Evolutionary conservation across 495 filamentous ascomycete species (phyloP).

Genomic region (Lasiosphaeria hispida): DNA sequence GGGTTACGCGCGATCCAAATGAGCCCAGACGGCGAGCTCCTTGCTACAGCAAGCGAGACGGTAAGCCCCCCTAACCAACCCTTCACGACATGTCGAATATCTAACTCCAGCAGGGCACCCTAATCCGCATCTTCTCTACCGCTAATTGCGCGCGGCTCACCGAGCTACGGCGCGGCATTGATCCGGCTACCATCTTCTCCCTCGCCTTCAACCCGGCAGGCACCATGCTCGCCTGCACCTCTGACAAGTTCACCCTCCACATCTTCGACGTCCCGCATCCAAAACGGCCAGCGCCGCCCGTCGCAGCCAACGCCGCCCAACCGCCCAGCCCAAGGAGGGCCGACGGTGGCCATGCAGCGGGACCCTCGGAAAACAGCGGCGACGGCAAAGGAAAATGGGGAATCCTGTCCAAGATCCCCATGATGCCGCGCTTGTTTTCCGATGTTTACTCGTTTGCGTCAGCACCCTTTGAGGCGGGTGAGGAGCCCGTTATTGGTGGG

Average conservation of each 20-base stretch:
- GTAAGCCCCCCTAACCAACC: slow-evolving; percentile 39
- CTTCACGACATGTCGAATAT: neutral
- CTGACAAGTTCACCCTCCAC: slow-evolving; percentile 92
- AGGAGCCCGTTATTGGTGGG: slow-evolving; percentile 53
- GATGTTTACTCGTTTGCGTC: slow-evolving; percentile 80
- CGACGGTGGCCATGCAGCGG: neutral
- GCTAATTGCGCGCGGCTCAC: slow-evolving; percentile 72
- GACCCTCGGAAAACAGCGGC: slow-evolving; percentile 21
- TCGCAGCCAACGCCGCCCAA: slow-evolving; percentile 41
- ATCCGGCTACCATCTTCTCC: slow-evolving; percentile 82
- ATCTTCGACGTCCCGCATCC: slow-evolving; percentile 71
- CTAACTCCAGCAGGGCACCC: slow-evolving; percentile 60
- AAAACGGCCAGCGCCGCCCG: slow-evolving; percentile 65
- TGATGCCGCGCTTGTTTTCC: slow-evolving; percentile 76
- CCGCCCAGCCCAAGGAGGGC: neutral
- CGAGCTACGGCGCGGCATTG: slow-evolving; percentile 84
- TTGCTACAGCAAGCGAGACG: slow-evolving; percentile 89
- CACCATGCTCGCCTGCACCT: slow-evolving; percentile 82
- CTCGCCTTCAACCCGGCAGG: slow-evolving; percentile 81
- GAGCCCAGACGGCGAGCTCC: slow-evolving; percentile 72
- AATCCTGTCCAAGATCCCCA: slow-evolving; percentile 69
- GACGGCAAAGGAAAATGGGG: slow-evolving; percentile 72
- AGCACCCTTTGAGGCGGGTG: slow-evolving; percentile 73
- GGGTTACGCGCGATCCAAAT: slow-evolving; percentile 76
- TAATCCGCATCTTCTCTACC: slow-evolving; percentile 81